Evolutionary conservation across 2,329 filamentous ascomycete species (phyloP).

Genomic region (Cercospora nicotianae): DNA sequence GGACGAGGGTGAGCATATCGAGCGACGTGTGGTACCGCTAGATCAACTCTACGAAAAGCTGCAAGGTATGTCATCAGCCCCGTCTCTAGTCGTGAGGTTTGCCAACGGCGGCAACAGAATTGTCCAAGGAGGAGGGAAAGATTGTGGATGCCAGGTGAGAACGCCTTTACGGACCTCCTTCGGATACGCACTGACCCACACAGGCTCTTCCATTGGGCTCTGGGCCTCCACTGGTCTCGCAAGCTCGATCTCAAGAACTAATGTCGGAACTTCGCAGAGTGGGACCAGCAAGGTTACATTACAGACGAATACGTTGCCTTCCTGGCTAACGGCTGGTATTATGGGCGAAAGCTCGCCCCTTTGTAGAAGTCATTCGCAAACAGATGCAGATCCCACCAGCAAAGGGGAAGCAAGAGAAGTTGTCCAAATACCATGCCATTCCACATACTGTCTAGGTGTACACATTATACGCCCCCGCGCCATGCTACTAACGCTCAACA

Average conservation of each 20-base stretch:
- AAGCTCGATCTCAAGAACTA: constrained; percentile 35
- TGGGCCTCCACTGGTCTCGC: constrained; percentile 52
- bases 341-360: constrained; percentile 24
- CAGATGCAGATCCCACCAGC: background rate
- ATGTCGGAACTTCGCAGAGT: constrained; percentile 30
- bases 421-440: background rate
- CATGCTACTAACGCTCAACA: background rate
- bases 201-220: constrained; percentile 62
- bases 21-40: constrained; percentile 60
- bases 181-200: background rate
- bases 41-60: constrained; percentile 57
- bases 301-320: constrained; percentile 39
- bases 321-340: constrained; percentile 36
- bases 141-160: constrained; percentile 52
- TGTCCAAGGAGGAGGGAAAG: constrained; percentile 50
- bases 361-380: background rate
- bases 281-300: constrained; percentile 33
- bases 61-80: constrained; percentile 40
- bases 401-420: background rate
- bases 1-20: constrained; percentile 63
- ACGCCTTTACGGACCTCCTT: too few relatives aligned
- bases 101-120: constrained; percentile 33
- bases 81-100: constrained; percentile 12
- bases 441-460: background rate
- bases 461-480: background rate